These are phyloP conservation scores for Vitis hybrid DNA, from an alignment of 177 flowering plant genomes.

Conservation along the genomic window DNA sequence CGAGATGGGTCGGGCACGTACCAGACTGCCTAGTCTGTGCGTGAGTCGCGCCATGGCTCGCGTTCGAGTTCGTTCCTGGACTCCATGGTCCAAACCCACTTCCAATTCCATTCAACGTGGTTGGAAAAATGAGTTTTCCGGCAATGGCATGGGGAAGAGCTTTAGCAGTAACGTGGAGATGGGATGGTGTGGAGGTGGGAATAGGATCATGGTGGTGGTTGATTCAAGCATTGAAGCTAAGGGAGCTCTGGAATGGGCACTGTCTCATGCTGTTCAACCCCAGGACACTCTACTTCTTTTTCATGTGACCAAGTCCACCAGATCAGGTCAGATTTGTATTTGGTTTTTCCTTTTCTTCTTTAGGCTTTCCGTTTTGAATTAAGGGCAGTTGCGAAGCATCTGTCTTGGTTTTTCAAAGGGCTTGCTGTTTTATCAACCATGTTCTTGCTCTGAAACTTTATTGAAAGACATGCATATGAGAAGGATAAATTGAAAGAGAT, in stretches of 20 bases:
- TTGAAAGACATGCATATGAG: background rate
- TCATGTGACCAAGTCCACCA: constrained; percentile 20
- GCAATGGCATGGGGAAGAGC: background rate
- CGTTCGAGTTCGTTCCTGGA: constrained; percentile 24
- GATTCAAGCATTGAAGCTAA: constrained; percentile 51
- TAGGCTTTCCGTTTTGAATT: no score
- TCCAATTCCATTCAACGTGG: constrained; percentile 6
- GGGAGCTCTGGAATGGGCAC: constrained; percentile 63
- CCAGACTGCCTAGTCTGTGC: constrained; percentile 20
- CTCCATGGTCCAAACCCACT: constrained; percentile 6
- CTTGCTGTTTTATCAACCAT: background rate
- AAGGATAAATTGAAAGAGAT: background rate
- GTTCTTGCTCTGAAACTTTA: background rate
- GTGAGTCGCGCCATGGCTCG: constrained; percentile 19
- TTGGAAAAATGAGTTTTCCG: constrained; percentile 10
- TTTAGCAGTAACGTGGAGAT: background rate
- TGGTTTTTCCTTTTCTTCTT: background rate
- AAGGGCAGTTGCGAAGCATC: no score
- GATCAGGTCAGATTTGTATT: constrained; percentile 21
- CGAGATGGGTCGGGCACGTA: constrained; percentile 3
- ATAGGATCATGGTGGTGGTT: constrained; percentile 59
- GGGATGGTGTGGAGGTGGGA: constrained; percentile 19
- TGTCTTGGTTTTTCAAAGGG: no score
- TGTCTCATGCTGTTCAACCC: constrained; percentile 48
- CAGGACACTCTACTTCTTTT: constrained; percentile 57